Percentiles rank a stretch among this genome's conserved stretches.
Evolutionary conservation across 768 basidiomycete genomes (phyloP).

Genomic region (Tylopilus balloui): DNA sequence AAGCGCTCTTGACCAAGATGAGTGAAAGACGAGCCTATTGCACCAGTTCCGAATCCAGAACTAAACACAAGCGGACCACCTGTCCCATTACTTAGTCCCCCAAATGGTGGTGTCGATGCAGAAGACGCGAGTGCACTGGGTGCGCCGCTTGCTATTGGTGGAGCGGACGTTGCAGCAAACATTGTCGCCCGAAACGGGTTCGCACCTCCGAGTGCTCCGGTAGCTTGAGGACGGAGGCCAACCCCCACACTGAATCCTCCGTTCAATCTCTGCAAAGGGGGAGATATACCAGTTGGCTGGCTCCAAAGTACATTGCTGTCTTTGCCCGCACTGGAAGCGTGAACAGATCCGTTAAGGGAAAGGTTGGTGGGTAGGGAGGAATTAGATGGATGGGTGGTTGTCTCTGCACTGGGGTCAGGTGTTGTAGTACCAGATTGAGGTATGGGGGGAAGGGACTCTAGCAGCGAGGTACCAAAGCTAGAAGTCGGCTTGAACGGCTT

Average conservation of each 20-base stretch:
- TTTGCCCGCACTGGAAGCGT: conserved; percentile 7
- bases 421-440: conserved; percentile 53
- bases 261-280: conserved; percentile 8
- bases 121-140: conserved; percentile 17
- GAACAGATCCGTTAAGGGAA: conserved; percentile 9
- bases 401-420: conserved; percentile 32
- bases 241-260: conserved; percentile 37
- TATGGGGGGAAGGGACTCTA: conserved; percentile 73
- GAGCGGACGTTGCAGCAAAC: conserved; percentile 37
- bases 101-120: conserved; percentile 26
- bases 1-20: conserved; percentile 14
- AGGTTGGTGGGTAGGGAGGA: conserved; percentile 26
- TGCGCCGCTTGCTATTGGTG: not conserved
- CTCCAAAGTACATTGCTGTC: conserved; percentile 24
- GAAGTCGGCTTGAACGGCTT: conserved; percentile 83
- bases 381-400: conserved; percentile 10
- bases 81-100: conserved; percentile 14
- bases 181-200: conserved; percentile 69
- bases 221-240: conserved; percentile 55
- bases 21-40: conserved; percentile 24
- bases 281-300: conserved; percentile 31
- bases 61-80: conserved; percentile 5
- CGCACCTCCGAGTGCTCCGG: conserved; percentile 45
- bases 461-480: conserved; percentile 69
- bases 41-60: conserved; percentile 17